Conservation (phyloP, 768 basidiomycete species). For the Leucocoprinus birnbaumii region DNA sequence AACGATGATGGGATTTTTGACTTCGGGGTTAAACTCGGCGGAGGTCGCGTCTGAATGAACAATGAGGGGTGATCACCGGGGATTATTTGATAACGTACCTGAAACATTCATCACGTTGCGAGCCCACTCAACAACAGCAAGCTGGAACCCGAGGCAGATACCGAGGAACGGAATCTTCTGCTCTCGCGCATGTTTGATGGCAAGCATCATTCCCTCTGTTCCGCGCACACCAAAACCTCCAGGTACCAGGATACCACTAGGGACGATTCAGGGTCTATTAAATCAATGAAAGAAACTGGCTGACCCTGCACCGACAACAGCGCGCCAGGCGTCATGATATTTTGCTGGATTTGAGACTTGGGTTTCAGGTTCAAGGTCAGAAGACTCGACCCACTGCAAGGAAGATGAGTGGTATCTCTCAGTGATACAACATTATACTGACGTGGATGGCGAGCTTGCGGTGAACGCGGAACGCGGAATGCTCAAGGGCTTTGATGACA, state of each 20-base stretch:
- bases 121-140: slow-evolving; percentile 95
- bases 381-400: slow-evolving; percentile 91
- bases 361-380: slow-evolving; percentile 80
- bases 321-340: slow-evolving; percentile 96
- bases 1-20: slow-evolving; percentile 74
- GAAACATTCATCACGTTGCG: slow-evolving; percentile 73
- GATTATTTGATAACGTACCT: slow-evolving; percentile 40
- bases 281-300: slow-evolving; percentile 19
- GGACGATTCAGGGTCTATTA: background rate
- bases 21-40: slow-evolving; percentile 66
- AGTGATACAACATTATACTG: slow-evolving; percentile 20
- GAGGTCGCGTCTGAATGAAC: slow-evolving; percentile 73
- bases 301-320: slow-evolving; percentile 86
- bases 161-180: slow-evolving; percentile 94
- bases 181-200: slow-evolving; percentile 96
- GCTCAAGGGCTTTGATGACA: slow-evolving; percentile 94
- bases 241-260: slow-evolving; percentile 92
- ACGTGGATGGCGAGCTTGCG: slow-evolving; percentile 82
- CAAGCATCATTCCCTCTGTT: slow-evolving; percentile 96
- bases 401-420: background rate
- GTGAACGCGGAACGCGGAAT: slow-evolving; percentile 91
- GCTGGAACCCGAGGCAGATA: slow-evolving; percentile 96
- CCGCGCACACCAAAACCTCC: slow-evolving; percentile 95
- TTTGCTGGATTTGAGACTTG: slow-evolving; percentile 78
- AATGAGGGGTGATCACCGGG: background rate